Percentiles rank a stretch among this genome's conserved stretches.
phyloP scores from a whole-genome alignment of 768 basidiomycete species.

The Hypholoma sublateritium region DNA sequence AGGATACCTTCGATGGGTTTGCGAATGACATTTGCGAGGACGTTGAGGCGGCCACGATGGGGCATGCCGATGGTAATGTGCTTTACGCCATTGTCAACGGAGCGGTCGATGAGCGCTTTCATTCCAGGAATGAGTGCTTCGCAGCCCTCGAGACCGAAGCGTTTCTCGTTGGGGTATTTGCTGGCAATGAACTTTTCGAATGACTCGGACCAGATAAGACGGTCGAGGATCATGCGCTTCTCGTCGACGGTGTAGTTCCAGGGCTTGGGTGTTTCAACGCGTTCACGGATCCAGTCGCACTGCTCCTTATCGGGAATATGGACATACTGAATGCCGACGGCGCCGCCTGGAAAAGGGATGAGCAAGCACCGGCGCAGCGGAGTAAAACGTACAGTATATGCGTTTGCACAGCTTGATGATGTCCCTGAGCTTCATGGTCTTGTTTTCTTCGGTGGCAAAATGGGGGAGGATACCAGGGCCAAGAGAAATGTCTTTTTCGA shows the following conservation, averaged over 20 bases:
- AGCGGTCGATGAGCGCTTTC: constrained; percentile 99
- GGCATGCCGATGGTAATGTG: constrained; percentile 99
- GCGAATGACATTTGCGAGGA: constrained; percentile 96
- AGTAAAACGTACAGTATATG: constrained; percentile 80
- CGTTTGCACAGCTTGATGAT: constrained; percentile 89
- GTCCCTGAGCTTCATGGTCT: constrained; percentile 86
- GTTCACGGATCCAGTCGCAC: constrained; percentile 98
- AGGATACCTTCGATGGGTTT: constrained; percentile 98
- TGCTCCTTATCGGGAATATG: constrained; percentile 99
- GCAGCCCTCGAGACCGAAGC: constrained; percentile 98
- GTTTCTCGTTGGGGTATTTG: constrained; percentile 99
- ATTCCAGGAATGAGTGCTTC: constrained; percentile 98
- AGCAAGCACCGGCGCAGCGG: neutral
- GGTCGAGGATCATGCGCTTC: constrained; percentile 98
- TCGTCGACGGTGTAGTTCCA: constrained; percentile 99
- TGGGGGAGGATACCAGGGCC: constrained; percentile 96
- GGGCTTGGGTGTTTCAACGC: constrained; percentile 91
- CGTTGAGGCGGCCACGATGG: constrained; percentile 97
- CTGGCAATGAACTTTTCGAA: constrained; percentile 98
- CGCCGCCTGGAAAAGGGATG: constrained; percentile 56
- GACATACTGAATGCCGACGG: constrained; percentile 86
- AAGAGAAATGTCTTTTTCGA: constrained; percentile 92
- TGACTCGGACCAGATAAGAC: constrained; percentile 99
- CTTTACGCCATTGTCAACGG: constrained; percentile 95
- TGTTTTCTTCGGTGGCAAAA: constrained; percentile 84